Percentiles rank a stretch among this genome's conserved stretches.
Conservation (phyloP, 352 stramenopile genomes). For the Pythium guiyangense region DNA sequence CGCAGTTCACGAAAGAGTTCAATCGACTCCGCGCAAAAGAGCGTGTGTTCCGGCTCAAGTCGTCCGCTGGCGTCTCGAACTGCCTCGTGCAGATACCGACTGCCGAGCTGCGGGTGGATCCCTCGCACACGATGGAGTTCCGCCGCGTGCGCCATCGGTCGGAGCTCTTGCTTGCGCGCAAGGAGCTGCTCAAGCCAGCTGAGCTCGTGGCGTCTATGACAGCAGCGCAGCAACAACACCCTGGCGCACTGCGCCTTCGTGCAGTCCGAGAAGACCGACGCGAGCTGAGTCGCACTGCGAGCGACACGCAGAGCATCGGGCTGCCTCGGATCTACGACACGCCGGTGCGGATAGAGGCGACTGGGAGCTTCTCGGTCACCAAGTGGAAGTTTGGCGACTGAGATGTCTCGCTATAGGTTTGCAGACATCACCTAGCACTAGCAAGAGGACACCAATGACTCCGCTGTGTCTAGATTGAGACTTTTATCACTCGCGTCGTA, state of each 20-base stretch:
- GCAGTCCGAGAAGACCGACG: slow-evolving; percentile 19
- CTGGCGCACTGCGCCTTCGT: neutral
- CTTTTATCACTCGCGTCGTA: too few species aligned
- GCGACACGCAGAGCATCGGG: slow-evolving; percentile 23
- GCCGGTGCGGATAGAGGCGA: slow-evolving; percentile 29
- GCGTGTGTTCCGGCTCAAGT: slow-evolving; percentile 56
- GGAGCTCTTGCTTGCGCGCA: slow-evolving; percentile 40
- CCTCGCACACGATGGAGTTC: slow-evolving; percentile 35
- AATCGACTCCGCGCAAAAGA: slow-evolving; percentile 57
- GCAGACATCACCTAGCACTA: too few species aligned
- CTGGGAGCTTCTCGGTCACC: slow-evolving; percentile 32
- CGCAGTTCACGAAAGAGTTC: slow-evolving; percentile 39
- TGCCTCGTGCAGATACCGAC: slow-evolving; percentile 43
- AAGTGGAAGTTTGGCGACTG: slow-evolving; percentile 27
- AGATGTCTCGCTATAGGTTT: neutral
- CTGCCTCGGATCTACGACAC: slow-evolving; percentile 32
- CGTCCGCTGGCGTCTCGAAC: slow-evolving; percentile 41
- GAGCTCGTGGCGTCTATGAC: slow-evolving; percentile 18
- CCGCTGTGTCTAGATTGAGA: too few species aligned
- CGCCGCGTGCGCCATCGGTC: slow-evolving; percentile 42
- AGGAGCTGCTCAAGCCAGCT: slow-evolving; percentile 44
- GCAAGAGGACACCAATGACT: too few species aligned
- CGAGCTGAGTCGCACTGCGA: slow-evolving; percentile 18
- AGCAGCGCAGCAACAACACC: slow-evolving; percentile 15
- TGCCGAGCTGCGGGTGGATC: slow-evolving; percentile 24